phyloP scores from a whole-genome alignment of 345 rosid genomes.

The Salix caprea region DNA sequence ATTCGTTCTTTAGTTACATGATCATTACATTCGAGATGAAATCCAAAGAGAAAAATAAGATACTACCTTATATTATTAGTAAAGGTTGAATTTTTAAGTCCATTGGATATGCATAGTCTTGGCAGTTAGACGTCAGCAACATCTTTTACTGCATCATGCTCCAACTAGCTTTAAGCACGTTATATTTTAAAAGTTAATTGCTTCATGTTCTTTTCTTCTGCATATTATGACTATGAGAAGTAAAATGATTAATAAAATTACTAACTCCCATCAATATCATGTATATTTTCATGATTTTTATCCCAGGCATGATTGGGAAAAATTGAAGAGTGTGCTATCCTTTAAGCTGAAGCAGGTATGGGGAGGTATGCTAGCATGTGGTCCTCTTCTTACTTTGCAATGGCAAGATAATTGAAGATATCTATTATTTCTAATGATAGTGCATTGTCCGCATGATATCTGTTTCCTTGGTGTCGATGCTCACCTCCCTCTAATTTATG shows the following conservation, averaged over 20 bases:
- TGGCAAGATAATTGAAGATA: background rate
- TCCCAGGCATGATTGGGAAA: constrained; percentile 82
- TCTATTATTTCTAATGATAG: constrained; percentile 1
- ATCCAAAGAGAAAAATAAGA: background rate
- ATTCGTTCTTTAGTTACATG: background rate
- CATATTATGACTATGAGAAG: too few relatives aligned
- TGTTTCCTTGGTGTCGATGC: constrained; percentile 8
- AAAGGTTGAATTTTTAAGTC: background rate
- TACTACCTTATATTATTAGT: background rate
- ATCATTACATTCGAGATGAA: background rate
- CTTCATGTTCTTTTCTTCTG: background rate
- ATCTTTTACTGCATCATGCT: background rate
- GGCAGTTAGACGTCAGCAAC: background rate
- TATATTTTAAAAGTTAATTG: background rate
- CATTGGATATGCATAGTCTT: background rate
- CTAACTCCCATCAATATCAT: background rate
- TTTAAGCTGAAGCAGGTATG: constrained; percentile 96
- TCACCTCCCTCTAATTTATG: constrained; percentile 19
- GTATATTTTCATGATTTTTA: background rate
- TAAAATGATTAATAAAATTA: background rate
- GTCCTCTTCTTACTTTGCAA: constrained; percentile 14
- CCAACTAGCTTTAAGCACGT: background rate
- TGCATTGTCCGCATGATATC: background rate
- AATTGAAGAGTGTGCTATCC: constrained; percentile 67
- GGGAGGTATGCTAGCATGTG: constrained; percentile 56